Evolutionary conservation across 768 basidiomycete species (phyloP), one percentile per base, ranked within the genome.

Genomic region (Lactarius tabidus): DNA sequence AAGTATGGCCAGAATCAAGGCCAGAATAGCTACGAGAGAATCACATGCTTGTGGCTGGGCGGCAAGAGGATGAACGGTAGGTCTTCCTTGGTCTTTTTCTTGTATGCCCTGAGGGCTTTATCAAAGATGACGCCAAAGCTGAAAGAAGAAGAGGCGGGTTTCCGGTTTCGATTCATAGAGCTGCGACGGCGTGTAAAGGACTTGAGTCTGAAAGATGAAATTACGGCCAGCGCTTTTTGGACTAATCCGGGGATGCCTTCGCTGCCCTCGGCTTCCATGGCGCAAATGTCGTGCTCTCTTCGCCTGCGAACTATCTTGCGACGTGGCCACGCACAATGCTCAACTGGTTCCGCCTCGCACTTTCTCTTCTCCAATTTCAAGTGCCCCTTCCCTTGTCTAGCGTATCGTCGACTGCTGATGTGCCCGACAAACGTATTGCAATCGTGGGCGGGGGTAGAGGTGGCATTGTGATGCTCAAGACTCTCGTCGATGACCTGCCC

Each of bases 361-460:
- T 68, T 18, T 53, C 67, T 31, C 41, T 56, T 52, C 17, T 63
- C 60, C 15, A 45, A 58, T 26, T 28, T 29, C n/a, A 43, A 57
- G 28, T 60, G 18, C 45, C 7, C 7, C 48, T 33, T 10, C 31
- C 20, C 58, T 7, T 20, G 62, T 6, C 6, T 59, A 33, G 10
- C 26, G 18, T 38, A 9, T 33, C 38, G 2, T 39, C 41, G 31
- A 17, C 12, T 31, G 23, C 48, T 23, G 41, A 33, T 9, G 20
- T 52, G 51, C 64, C 70, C 51, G 62, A 70, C 1, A 85, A 84
- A 73, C 79, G 79, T 6, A 81, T 87, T 57, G 85, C 80, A 8
- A 79, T 87, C 57, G 76, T 87, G 20, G 86, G 86, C 12, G 82
- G 79, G 7, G 85, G 84, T 1, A 85, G 81, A 68, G 83, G 80